Conservation (phyloP, 257 asterid genomes). For the Verbena officinalis region DNA sequence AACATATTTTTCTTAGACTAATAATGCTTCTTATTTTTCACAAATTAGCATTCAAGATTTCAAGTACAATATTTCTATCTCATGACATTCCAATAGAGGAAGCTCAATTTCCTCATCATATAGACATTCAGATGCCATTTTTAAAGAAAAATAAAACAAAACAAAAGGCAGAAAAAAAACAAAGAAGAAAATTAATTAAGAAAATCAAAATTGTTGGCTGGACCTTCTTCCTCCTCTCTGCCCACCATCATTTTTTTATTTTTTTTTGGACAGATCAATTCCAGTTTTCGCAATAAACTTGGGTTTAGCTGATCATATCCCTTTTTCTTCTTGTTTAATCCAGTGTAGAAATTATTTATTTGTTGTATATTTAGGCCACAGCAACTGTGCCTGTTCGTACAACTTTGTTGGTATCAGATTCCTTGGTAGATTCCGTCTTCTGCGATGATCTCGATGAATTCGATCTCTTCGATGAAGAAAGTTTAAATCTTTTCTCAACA, state of each 20-base stretch:
- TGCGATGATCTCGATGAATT: conserved; percentile 30
- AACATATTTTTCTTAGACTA: too few species aligned
- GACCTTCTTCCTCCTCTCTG: conserved; percentile 1
- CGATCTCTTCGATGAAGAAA: conserved; percentile 63
- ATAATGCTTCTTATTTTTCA: not conserved
- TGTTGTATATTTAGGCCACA: conserved; percentile 48
- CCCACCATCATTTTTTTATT: not conserved
- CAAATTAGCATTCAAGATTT: conserved; percentile 3
- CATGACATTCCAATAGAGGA: conserved; percentile 31
- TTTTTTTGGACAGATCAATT: conserved; percentile 23
- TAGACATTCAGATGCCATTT: conserved; percentile 34
- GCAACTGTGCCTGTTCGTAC: conserved; percentile 70
- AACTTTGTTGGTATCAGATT: conserved; percentile 56
- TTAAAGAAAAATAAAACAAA: not conserved
- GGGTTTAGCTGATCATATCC: not conserved
- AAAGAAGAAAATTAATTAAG: not conserved
- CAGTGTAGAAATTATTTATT: not conserved
- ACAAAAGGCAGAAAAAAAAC: not conserved
- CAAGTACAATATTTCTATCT: conserved; percentile 19
- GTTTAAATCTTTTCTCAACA: conserved; percentile 59
- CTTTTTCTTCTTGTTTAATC: not conserved
- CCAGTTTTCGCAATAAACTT: conserved; percentile 22
- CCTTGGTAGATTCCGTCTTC: conserved; percentile 48
- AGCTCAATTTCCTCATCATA: conserved; percentile 20
- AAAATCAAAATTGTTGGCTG: conserved; percentile 41